phyloP scores from a whole-genome alignment of 345 rosid genomes.

The Draba incana region DNA sequence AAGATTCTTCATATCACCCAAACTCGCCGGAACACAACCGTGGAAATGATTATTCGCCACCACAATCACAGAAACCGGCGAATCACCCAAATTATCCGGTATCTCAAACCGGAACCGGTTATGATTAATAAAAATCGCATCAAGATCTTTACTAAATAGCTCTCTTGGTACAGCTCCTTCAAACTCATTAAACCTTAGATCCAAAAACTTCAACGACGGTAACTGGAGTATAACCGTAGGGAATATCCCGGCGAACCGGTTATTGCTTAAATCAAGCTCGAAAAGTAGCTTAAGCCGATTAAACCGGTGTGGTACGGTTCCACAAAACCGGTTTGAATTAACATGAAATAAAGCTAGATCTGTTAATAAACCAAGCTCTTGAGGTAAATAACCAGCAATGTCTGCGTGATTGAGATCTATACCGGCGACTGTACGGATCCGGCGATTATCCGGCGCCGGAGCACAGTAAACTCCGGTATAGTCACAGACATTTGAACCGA shows the following conservation, averaged over 20 bases:
- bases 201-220: constrained; percentile 70
- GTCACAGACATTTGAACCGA: constrained; percentile 60
- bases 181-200: constrained; percentile 81
- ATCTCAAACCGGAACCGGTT: constrained; percentile 67
- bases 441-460: constrained; percentile 56
- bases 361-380: constrained; percentile 70
- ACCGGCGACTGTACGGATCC: constrained; percentile 74
- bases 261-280: constrained; percentile 87
- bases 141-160: constrained; percentile 70
- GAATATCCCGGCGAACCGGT: constrained; percentile 76
- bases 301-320: constrained; percentile 73
- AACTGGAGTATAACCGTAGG: constrained; percentile 55
- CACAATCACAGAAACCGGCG: constrained; percentile 81
- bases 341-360: constrained; percentile 89
- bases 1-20: constrained; percentile 71
- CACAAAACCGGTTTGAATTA: constrained; percentile 82
- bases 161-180: constrained; percentile 76
- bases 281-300: constrained; percentile 49
- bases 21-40: constrained; percentile 79
- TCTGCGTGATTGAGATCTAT: constrained; percentile 87
- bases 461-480: constrained; percentile 73
- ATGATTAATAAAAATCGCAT: constrained; percentile 77
- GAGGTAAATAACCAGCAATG: constrained; percentile 80
- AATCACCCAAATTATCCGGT: constrained; percentile 79
- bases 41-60: constrained; percentile 72